phyloP scores from a whole-genome alignment of 768 basidiomycete genomes.

The Lactarius hengduanensis region DNA sequence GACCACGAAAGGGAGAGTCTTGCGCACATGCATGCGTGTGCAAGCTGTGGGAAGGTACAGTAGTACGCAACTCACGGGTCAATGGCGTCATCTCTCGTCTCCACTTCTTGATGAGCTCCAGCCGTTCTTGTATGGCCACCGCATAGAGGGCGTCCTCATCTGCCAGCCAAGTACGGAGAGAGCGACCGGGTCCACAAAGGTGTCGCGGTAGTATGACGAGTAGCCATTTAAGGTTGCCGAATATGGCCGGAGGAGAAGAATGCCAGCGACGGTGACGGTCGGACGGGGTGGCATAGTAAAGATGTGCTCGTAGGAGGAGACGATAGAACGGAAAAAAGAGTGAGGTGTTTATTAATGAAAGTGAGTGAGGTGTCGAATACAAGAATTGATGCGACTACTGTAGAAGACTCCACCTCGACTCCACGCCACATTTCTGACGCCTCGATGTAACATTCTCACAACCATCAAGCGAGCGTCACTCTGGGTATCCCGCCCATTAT shows the following conservation, averaged over 20 bases:
- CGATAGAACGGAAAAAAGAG: too few species aligned
- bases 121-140: background rate
- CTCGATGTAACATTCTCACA: too few species aligned
- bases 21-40: background rate
- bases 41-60: too few species aligned
- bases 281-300: too few species aligned
- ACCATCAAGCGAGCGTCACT: too few species aligned
- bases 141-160: constrained; percentile 16
- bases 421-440: too few species aligned
- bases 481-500: background rate
- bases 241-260: background rate
- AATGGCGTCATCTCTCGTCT: background rate
- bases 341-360: background rate
- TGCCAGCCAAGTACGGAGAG: constrained; percentile 8
- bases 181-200: background rate
- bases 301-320: too few species aligned
- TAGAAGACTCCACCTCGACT: too few species aligned
- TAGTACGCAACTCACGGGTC: background rate
- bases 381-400: too few species aligned
- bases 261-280: too few species aligned
- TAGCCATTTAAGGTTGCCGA: background rate
- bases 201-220: constrained; percentile 13
- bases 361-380: too few species aligned
- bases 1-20: too few species aligned
- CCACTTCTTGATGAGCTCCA: constrained; percentile 13